Conservation (phyloP, 345 rosid genomes). For the Heritiera fomes region DNA sequence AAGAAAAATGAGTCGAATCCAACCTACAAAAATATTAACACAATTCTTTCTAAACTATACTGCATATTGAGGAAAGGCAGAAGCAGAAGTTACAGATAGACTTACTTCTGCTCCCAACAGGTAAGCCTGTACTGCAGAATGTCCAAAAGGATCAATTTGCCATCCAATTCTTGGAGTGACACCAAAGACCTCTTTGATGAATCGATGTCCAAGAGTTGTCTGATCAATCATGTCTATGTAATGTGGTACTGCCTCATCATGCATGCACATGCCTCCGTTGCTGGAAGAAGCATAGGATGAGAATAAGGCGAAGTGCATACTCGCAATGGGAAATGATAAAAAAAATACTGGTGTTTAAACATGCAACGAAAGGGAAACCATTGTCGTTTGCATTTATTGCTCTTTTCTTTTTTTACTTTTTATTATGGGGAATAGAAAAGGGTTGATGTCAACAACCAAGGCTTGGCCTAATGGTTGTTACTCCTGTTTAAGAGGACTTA, state of each 20-base stretch:
- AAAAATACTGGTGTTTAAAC: background rate
- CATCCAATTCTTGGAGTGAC: slow-evolving; percentile 96
- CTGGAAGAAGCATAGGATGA: slow-evolving; percentile 40
- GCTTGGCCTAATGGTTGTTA: too few species aligned
- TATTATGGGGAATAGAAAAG: background rate
- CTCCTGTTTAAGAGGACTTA: too few species aligned
- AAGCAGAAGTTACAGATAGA: slow-evolving; percentile 15
- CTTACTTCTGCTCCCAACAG: slow-evolving; percentile 88
- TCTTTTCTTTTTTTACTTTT: background rate
- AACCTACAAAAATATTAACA: slow-evolving; percentile 51
- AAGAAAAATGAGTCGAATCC: slow-evolving; percentile 92
- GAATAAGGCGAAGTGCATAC: slow-evolving; percentile 7
- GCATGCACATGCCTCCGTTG: slow-evolving; percentile 99
- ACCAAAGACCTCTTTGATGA: slow-evolving; percentile 72
- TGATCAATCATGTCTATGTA: slow-evolving; percentile 99
- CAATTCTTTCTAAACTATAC: slow-evolving; percentile 18
- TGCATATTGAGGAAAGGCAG: background rate
- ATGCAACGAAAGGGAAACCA: background rate
- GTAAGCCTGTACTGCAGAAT: slow-evolving; percentile 97
- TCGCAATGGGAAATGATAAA: background rate
- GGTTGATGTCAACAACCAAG: background rate
- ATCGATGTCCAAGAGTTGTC: slow-evolving; percentile 90
- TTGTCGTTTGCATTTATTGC: background rate
- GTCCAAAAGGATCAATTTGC: slow-evolving; percentile 99
- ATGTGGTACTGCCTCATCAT: slow-evolving; percentile 92